These are phyloP conservation scores for Plasmodium vivax DNA, from an alignment of 169 alveolate genomes.

Conservation along the genomic window DNA sequence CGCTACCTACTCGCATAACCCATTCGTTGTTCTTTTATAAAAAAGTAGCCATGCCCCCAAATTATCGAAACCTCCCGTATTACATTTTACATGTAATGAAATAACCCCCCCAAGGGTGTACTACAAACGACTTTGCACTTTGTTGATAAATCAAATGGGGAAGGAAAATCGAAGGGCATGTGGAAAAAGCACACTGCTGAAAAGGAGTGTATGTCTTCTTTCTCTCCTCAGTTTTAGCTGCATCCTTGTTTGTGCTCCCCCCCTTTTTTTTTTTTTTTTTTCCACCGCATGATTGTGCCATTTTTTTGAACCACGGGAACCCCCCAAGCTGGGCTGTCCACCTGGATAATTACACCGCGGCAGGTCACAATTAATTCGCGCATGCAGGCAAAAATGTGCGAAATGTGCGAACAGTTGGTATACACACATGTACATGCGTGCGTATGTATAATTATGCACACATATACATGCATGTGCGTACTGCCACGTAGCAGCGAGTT, in stretches of 20 bases:
- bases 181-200: not conserved
- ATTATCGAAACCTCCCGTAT: not conserved
- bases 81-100: not conserved
- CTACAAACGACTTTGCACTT: not conserved
- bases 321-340: constrained; percentile 11
- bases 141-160: not conserved
- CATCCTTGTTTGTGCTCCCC: not conserved
- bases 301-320: constrained; percentile 4
- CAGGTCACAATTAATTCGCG: not conserved
- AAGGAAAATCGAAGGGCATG: not conserved
- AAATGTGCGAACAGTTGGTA: not conserved
- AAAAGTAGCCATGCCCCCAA: not conserved
- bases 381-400: not conserved
- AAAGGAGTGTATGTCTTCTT: not conserved
- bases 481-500: not conserved
- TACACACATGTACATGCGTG: not conserved
- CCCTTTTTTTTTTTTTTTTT: not conserved
- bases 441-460: constrained; percentile 15
- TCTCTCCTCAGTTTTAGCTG: not conserved
- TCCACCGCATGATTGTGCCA: not conserved
- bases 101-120: not conserved
- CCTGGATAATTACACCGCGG: not conserved
- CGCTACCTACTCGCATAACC: not conserved
- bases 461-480: not conserved
- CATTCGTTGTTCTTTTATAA: not conserved